These are phyloP conservation scores for Rhodotorula taiwanensis DNA, from an alignment of 768 basidiomycete species.

Conservation along the genomic window DNA sequence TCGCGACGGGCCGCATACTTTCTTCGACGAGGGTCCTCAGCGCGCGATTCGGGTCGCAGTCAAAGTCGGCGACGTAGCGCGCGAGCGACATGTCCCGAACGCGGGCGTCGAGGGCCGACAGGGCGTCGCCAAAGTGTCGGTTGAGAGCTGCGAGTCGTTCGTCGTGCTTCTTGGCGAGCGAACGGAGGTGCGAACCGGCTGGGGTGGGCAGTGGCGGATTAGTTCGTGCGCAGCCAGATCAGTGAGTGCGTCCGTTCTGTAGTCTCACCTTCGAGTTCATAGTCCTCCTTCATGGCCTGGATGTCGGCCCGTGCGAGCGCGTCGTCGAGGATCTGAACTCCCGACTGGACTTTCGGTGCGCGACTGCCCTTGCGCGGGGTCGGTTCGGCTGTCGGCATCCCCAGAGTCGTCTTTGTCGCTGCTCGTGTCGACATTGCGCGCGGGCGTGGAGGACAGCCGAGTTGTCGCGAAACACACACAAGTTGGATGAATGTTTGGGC, in stretches of 20 bases:
- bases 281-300: conserved; percentile 16
- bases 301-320: conserved; percentile 1
- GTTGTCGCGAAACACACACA: too few relatives aligned
- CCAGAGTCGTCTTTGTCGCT: too few relatives aligned
- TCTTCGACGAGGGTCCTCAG: conserved; percentile 9
- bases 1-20: conserved; percentile 1
- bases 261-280: conserved; percentile 16
- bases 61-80: conserved; percentile 15
- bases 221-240: too few relatives aligned
- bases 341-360: neutral
- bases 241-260: neutral
- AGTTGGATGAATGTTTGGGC: too few relatives aligned
- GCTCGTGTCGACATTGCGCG: too few relatives aligned
- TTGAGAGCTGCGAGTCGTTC: conserved; percentile 6
- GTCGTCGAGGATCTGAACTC: neutral
- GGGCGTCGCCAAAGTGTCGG: conserved; percentile 8
- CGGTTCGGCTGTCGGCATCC: neutral
- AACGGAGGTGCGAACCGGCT: conserved; percentile 7
- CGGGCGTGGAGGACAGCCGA: too few relatives aligned
- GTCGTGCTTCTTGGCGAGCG: neutral
- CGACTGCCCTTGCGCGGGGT: neutral
- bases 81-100: neutral
- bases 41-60: conserved; percentile 1
- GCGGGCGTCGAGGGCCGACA: conserved; percentile 18
- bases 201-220: too few relatives aligned